Base-by-base conservation (phyloP, 139 green algal species). In the Volvox africanus region DNA sequence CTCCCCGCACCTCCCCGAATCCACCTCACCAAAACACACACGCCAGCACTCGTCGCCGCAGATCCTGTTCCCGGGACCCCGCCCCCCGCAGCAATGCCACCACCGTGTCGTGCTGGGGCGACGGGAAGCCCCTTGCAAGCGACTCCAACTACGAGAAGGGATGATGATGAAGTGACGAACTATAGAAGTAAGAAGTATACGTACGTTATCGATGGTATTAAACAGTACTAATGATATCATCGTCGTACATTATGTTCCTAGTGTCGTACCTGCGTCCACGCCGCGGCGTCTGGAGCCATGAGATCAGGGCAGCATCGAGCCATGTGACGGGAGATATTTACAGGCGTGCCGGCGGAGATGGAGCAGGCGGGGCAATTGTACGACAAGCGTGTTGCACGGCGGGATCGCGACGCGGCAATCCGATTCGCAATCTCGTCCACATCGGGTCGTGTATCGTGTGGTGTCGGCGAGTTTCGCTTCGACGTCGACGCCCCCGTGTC, bases 281-380 rank as follows among this genome's bases (percentile, higher is more conserved):
- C 81, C 1, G 1, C 68, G 67, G 9, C 13, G 32, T 92, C 89
- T 16, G 67, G 69, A 26, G 20, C 2, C 35, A 91, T 84, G 18
- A 93, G 37, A 79, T 93, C 91, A 20, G 91, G 86, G 55, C 91
- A 93, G 91, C 91, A 93, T 28, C 65, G 61, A 18, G 24, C 32
- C 44, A 93, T 61, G 68, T 93, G 91, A 21, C 89, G 80, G 30
- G 37, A 62, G 3, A 91, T 89, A 80, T 88, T 90, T 21, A 24
- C 36, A 5, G 91, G 91, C 20, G 91, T 87, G 50, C 50, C 78
- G 37, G 87, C 55, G 69, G 84, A 80, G 24, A 89, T 89, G 68
- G 44, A 79, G 80, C 91, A 93, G 24, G 86, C 80, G 65, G 91
- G 91, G 69, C 91, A 93, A 44, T 80, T 79, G 71, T 88, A 83